Conservation (phyloP, 495 filamentous ascomycete genomes). For the Jackrogersella minutella region DNA sequence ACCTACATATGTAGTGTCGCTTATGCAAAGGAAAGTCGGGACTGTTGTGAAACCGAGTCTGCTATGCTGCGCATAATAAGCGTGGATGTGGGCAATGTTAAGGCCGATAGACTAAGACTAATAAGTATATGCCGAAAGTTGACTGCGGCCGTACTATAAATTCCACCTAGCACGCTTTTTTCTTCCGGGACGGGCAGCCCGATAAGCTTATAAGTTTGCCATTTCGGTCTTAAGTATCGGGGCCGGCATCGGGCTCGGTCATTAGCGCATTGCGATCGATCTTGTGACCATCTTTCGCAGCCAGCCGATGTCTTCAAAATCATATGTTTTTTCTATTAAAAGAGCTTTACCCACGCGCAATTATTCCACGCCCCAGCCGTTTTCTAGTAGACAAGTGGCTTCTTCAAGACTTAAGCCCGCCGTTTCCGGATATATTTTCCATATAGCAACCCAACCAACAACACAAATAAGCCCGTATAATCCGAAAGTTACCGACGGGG, state of each 20-base stretch:
- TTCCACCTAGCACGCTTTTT: neutral
- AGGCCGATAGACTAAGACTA: neutral
- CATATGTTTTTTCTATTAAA: neutral
- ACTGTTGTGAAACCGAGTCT: no score
- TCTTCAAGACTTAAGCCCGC: conserved; percentile 83
- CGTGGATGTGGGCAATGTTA: neutral
- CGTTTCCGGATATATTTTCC: conserved; percentile 84
- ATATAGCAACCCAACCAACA: conserved; percentile 70
- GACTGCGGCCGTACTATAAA: neutral
- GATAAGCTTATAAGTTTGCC: neutral
- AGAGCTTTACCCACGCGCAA: no score
- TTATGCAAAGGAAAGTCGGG: no score
- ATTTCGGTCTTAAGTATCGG: neutral
- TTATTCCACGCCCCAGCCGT: conserved; percentile 74
- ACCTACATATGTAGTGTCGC: no score
- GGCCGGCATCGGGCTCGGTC: neutral
- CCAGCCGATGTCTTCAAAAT: neutral
- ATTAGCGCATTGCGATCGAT: neutral
- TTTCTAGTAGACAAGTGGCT: conserved; percentile 73
- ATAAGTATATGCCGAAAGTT: conserved; percentile 3
- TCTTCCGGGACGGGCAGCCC: neutral
- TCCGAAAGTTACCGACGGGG: conserved; percentile 79
- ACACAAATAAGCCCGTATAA: conserved; percentile 76
- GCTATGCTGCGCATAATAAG: neutral
- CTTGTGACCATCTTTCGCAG: neutral